phyloP scores from a whole-genome alignment of 1,284 basidiomycete species.

The Tylopilus microsporus region DNA sequence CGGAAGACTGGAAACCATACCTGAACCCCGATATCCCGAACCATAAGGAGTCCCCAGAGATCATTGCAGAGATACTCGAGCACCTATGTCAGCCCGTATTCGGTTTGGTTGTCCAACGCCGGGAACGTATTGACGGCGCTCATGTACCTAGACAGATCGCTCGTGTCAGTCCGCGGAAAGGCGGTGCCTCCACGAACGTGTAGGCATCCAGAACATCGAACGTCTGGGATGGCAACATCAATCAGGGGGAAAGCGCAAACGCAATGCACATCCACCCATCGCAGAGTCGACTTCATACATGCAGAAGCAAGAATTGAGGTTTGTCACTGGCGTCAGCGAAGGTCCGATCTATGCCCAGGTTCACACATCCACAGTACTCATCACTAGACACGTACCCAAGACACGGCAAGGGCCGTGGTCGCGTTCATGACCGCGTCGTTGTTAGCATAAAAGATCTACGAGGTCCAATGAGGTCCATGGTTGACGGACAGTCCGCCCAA shows the following conservation, averaged over 20 bases:
- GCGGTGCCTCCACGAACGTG: slow-evolving; percentile 40
- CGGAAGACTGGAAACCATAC: no score
- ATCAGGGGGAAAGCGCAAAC: no score
- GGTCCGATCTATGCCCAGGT: slow-evolving; percentile 49
- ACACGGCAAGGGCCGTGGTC: slow-evolving; percentile 44
- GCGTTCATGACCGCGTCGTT: slow-evolving; percentile 61
- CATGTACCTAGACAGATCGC: no score
- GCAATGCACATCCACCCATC: slow-evolving; percentile 37
- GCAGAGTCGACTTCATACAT: slow-evolving; percentile 74
- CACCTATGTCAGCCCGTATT: no score
- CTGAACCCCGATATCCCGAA: no score
- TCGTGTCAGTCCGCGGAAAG: no score
- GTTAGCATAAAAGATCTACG: slow-evolving; percentile 69
- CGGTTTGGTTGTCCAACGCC: no score
- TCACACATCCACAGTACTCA: neutral
- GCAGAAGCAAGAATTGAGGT: slow-evolving; percentile 75
- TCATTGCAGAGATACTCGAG: no score
- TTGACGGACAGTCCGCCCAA: neutral
- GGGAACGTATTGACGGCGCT: no score
- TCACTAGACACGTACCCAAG: slow-evolving; percentile 43
- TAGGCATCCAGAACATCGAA: slow-evolving; percentile 71
- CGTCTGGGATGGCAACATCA: slow-evolving; percentile 39
- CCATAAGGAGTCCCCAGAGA: no score
- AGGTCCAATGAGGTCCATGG: neutral
- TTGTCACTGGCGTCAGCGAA: slow-evolving; percentile 67